Evolutionary conservation across 345 rosid species (phyloP).

Genomic region (Hypericum perforatum): DNA sequence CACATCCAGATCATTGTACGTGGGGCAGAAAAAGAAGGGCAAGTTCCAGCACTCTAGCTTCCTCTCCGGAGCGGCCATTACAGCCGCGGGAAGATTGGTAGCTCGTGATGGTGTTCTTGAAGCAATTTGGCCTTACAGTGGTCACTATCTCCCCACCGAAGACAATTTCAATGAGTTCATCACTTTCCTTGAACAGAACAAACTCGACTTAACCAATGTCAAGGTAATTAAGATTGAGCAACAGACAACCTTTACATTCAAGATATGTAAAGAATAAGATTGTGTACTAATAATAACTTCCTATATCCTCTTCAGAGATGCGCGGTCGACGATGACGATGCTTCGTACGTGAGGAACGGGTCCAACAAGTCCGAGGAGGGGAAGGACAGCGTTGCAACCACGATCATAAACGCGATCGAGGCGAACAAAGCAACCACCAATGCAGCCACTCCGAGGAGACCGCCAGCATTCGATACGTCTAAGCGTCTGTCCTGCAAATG

Average conservation of each 20-base stretch:
- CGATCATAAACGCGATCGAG: too few relatives aligned
- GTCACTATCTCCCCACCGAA: conserved; percentile 91
- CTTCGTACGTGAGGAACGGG: not conserved
- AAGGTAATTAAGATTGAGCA: conserved; percentile 39
- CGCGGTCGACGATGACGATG: conserved; percentile 58
- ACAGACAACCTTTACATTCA: not conserved
- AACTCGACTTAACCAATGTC: conserved; percentile 67
- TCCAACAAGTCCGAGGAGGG: too few relatives aligned
- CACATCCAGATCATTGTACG: conserved; percentile 21
- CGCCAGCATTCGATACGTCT: conserved; percentile 9
- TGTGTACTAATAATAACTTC: not conserved
- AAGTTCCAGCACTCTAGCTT: conserved; percentile 65
- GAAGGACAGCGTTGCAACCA: too few relatives aligned
- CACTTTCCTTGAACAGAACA: conserved; percentile 47
- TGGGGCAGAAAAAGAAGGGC: conserved; percentile 61
- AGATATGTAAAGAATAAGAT: not conserved
- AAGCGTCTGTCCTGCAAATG: conserved; percentile 54
- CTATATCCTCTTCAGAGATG: conserved; percentile 32
- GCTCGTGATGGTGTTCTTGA: conserved; percentile 43
- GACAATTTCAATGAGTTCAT: conserved; percentile 82
- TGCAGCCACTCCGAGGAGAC: too few relatives aligned
- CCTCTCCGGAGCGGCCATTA: conserved; percentile 57
- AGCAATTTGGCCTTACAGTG: conserved; percentile 97
- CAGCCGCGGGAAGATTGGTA: conserved; percentile 60
- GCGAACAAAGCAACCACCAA: too few relatives aligned